Conservation (phyloP, 2,329 filamentous ascomycete species). For the Drechslerella dactyloides region DNA sequence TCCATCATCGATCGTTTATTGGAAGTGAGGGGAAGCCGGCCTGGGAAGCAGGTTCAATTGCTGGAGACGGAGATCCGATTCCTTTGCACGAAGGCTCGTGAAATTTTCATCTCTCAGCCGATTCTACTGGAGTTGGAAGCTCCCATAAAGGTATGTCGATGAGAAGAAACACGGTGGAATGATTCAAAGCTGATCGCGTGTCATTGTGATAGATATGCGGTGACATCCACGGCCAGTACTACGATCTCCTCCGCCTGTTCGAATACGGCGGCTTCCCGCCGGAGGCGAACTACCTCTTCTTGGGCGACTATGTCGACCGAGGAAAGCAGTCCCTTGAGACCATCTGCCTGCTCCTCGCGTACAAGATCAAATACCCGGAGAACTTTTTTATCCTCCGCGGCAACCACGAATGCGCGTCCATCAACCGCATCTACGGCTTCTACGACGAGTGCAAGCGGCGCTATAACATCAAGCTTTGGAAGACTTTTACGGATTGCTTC, state of each 20-base stretch:
- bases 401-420: slow-evolving; percentile 98
- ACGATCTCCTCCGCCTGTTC: slow-evolving; percentile 94
- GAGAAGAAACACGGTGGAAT: slow-evolving; percentile 22
- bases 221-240: slow-evolving; percentile 99
- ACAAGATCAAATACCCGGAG: slow-evolving; percentile 99
- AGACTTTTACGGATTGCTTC: slow-evolving; percentile 99
- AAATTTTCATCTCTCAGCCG: slow-evolving; percentile 99
- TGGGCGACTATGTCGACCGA: slow-evolving; percentile 97
- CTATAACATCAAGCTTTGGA: slow-evolving; percentile 99
- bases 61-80: slow-evolving; percentile 95
- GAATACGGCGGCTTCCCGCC: slow-evolving; percentile 98
- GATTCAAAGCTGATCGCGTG: neutral
- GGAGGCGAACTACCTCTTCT: slow-evolving; percentile 98
- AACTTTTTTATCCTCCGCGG: slow-evolving; percentile 99
- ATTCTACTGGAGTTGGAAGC: slow-evolving; percentile 97
- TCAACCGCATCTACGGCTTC: slow-evolving; percentile 99
- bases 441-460: slow-evolving; percentile 99
- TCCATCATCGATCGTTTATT: slow-evolving; percentile 98
- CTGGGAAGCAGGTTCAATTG: slow-evolving; percentile 97
- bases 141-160: slow-evolving; percentile 87
- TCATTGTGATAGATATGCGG: slow-evolving; percentile 78
- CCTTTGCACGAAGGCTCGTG: slow-evolving; percentile 96
- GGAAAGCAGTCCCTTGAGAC: slow-evolving; percentile 99
- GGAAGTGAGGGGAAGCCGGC: slow-evolving; percentile 95
- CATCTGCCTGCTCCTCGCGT: slow-evolving; percentile 92